Base-by-base conservation (phyloP, 495 filamentous ascomycete genomes). In the Gamarada debralockiae region DNA sequence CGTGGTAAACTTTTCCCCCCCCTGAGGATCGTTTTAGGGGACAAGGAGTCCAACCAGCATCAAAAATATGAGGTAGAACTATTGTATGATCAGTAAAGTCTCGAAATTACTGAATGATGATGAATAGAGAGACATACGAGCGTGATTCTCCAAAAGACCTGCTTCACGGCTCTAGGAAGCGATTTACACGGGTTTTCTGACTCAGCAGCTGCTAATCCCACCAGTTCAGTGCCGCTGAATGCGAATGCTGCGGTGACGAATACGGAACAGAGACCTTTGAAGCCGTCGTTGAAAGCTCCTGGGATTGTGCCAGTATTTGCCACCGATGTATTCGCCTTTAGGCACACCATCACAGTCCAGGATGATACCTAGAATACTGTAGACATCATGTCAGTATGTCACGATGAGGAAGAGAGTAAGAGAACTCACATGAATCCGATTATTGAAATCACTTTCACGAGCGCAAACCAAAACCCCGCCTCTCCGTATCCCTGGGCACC, bases 11-110 rank as follows among this genome's bases (percentile, higher is more conserved):
- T n/a, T n/a, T n/a, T n/a, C n/a, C n/a, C n/a, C n/a, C n/a, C n/a
- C n/a, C 36, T 61, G 27, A 34, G 53, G 31, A 66, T 83, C 78
- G 59, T 80, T 66, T 44, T 72, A 73, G 14, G 77, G 74, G n/a
- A 93, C 73, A 17, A 90, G 76, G 29, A 93, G 72, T 22, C 86
- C 86, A 53, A 93, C 75, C 51, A 92, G 82, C 59, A 87, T 79
- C 34, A 90, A 79, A 43, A 77, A 79, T 8, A 90, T 66, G 46
- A 93, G 74, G 62, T 91, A 93, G 67, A 93, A 90, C 55, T n/a
- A n/a, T 34, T n/a, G n/a, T 1, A 27, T 71, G 29, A 67, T 66
- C 49, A 77, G n/a, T 47, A 21, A 29, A 42, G 52, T 53, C 53
- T 67, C 46, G 52, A 58, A 4, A 12, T 55, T 22, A 34, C 20